Evolutionary conservation across 2,329 filamentous ascomycete species (phyloP).

Genomic region (Fusarium sp.): DNA sequence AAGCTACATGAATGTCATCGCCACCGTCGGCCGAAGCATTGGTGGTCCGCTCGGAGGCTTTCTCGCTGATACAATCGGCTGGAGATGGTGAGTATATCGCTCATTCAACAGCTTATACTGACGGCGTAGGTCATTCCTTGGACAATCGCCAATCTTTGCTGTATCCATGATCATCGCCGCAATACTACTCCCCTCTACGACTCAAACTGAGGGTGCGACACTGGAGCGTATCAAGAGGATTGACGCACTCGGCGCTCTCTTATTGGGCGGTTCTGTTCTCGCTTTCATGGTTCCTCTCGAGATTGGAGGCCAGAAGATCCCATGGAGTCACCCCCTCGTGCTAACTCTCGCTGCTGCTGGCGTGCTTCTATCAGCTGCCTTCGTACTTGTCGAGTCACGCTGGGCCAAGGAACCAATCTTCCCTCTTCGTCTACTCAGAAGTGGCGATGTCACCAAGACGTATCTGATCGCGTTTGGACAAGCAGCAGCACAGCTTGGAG

Average conservation of each 20-base stretch:
- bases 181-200: not conserved
- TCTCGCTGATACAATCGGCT: constrained; percentile 69
- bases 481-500: constrained; percentile 55
- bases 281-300: constrained; percentile 62
- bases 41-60: constrained; percentile 66
- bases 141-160: not conserved
- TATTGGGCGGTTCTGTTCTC: constrained; percentile 65
- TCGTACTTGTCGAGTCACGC: constrained; percentile 56
- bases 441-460: constrained; percentile 62
- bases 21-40: constrained; percentile 60
- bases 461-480: constrained; percentile 67
- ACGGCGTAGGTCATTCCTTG: constrained; percentile 55
- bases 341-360: constrained; percentile 51
- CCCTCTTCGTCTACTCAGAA: constrained; percentile 62
- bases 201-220: not conserved
- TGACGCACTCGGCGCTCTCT: constrained; percentile 62
- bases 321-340: constrained; percentile 59
- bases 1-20: constrained; percentile 62
- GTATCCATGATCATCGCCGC: not conserved
- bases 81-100: constrained; percentile 58
- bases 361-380: constrained; percentile 50
- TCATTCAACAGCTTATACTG: rapidly evolving
- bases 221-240: constrained; percentile 46
- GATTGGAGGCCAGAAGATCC: constrained; percentile 60
- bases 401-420: constrained; percentile 66